A percentile compares a stretch with the other conserved stretches of the same genome.
Conservation (phyloP, 805 yeast genomes). For the Wickerhamomyces chaumierensis region DNA sequence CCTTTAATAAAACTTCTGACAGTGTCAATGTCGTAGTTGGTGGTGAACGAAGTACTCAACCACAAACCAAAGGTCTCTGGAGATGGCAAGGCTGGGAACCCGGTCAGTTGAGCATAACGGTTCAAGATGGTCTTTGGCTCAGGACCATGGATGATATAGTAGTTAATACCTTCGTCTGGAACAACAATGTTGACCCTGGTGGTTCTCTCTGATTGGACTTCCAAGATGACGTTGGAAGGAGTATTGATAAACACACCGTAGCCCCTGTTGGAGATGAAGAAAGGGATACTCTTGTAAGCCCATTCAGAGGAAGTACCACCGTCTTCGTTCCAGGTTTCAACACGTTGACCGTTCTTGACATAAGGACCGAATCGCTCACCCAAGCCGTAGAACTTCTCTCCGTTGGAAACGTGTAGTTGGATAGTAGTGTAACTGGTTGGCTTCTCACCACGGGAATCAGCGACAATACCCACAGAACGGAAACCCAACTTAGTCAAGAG, state of each 20-base stretch:
- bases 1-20: conserved; percentile 13
- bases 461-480: conserved; percentile 15
- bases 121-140: conserved; percentile 14
- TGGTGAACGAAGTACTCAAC: conserved; percentile 15
- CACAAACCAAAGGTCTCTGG: conserved; percentile 16
- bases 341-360: conserved; percentile 15
- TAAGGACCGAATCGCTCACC: conserved; percentile 17
- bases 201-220: conserved; percentile 14
- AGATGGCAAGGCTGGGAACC: conserved; percentile 14
- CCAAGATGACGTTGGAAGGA: conserved; percentile 10
- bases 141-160: conserved; percentile 15
- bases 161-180: conserved; percentile 13
- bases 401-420: conserved; percentile 14
- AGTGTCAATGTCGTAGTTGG: conserved; percentile 14
- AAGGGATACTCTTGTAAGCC: conserved; percentile 15
- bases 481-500: conserved; percentile 13
- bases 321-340: conserved; percentile 16
- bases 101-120: conserved; percentile 14
- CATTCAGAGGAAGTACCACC: conserved; percentile 16
- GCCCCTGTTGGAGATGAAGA: conserved; percentile 13
- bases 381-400: conserved; percentile 15
- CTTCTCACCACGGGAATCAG: conserved; percentile 8
- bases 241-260: conserved; percentile 16
- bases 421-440: conserved; percentile 9
- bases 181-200: conserved; percentile 12